phyloP scores from a whole-genome alignment of 257 asterid species.

The Penstemon newberryi region DNA sequence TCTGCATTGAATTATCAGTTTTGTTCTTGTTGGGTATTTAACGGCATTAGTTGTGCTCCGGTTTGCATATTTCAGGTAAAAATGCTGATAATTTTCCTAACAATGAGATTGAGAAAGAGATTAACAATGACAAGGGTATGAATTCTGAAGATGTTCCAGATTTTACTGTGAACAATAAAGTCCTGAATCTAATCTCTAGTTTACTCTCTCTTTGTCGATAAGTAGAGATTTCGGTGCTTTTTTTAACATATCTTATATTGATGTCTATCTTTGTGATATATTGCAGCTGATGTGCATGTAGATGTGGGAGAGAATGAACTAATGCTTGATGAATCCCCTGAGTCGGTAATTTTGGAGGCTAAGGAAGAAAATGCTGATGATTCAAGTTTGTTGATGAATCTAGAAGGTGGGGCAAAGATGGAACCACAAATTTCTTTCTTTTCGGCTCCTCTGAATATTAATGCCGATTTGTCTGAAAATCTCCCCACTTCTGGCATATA shows the following conservation, averaged over 20 bases:
- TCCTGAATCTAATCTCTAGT: not conserved
- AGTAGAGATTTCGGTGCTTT: not conserved
- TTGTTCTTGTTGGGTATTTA: not conserved
- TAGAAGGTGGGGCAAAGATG: not conserved
- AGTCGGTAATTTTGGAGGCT: not conserved
- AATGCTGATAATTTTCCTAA: conserved; percentile 13
- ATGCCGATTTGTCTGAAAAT: conserved; percentile 10
- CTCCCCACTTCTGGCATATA: not conserved
- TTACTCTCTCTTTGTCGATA: not conserved
- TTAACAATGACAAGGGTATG: conserved; percentile 6
- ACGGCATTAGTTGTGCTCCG: not conserved
- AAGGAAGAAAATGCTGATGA: not conserved
- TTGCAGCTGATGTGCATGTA: not conserved
- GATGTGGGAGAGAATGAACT: conserved; percentile 18
- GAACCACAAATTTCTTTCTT: not conserved
- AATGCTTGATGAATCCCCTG: not conserved
- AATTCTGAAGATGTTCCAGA: conserved; percentile 18
- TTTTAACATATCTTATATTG: not conserved
- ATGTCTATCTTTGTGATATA: not conserved
- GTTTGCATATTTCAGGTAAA: conserved; percentile 1
- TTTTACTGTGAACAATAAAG: not conserved
- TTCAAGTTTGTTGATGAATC: not conserved
- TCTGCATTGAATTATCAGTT: not conserved
- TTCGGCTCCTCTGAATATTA: not conserved
- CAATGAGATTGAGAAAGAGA: conserved; percentile 22